These are phyloP conservation scores for Zanthoxylum bungeanum DNA, from an alignment of 345 rosid genomes.

Conservation along the genomic window DNA sequence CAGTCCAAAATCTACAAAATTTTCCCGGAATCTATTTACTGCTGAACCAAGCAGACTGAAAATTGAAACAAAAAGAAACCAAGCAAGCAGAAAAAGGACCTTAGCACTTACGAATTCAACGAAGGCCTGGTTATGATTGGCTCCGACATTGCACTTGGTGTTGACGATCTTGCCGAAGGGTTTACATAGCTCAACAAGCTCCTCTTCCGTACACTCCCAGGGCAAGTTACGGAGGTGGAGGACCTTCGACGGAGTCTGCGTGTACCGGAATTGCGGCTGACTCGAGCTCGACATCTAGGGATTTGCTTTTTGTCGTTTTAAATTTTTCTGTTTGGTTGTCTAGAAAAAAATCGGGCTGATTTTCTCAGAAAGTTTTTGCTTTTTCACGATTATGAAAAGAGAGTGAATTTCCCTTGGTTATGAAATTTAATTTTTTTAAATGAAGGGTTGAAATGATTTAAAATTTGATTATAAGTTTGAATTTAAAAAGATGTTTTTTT, in stretches of 20 bases:
- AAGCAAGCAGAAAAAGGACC: neutral
- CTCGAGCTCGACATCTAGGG: slow-evolving; percentile 65
- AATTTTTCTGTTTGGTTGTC: slow-evolving; percentile 17
- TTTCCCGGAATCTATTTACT: neutral
- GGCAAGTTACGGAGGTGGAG: slow-evolving; percentile 91
- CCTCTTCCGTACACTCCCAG: slow-evolving; percentile 92
- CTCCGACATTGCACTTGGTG: slow-evolving; percentile 91
- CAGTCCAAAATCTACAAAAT: neutral
- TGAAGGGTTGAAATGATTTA: no score
- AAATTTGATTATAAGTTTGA: no score
- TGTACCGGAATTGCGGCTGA: slow-evolving; percentile 86
- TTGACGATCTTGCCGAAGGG: slow-evolving; percentile 95
- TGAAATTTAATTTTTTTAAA: no score
- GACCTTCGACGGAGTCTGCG: slow-evolving; percentile 96
- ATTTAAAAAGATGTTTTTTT: no score
- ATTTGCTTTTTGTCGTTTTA: slow-evolving; percentile 2
- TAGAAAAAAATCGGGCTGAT: slow-evolving; percentile 20
- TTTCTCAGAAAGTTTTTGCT: slow-evolving; percentile 14
- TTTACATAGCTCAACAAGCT: slow-evolving; percentile 85
- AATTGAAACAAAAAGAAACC: neutral
- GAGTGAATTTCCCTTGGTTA: no score
- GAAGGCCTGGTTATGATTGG: slow-evolving; percentile 93
- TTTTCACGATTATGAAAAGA: neutral
- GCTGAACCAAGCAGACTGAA: neutral
- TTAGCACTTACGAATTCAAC: slow-evolving; percentile 69